Evolutionary conservation across 805 yeast species (phyloP).

Genomic region (Groenewaldozyma tartarivorans): DNA sequence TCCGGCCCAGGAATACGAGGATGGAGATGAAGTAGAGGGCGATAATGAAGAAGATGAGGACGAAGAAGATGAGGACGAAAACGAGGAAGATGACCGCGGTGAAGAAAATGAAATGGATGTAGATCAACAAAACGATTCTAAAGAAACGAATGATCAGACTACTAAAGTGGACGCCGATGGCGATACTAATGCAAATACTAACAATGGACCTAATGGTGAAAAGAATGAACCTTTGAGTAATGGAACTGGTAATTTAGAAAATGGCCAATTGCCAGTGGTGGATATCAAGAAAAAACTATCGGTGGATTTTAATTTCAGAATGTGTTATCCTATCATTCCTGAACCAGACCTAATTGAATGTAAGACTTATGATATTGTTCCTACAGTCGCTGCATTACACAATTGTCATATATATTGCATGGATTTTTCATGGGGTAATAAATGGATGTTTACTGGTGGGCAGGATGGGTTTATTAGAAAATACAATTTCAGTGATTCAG

Average conservation of each 20-base stretch:
- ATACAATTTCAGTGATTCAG: slow-evolving; percentile 75
- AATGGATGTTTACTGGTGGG: slow-evolving; percentile 89
- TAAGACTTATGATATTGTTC: slow-evolving; percentile 58
- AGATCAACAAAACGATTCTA: slow-evolving; percentile 12
- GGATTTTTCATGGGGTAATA: slow-evolving; percentile 68
- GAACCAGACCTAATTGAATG: slow-evolving; percentile 41
- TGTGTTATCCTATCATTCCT: slow-evolving; percentile 20
- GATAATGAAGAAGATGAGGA: slow-evolving; percentile 22
- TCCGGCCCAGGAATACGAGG: slow-evolving; percentile 19
- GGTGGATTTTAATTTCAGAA: slow-evolving; percentile 7
- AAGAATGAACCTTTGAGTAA: neutral
- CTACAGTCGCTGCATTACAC: slow-evolving; percentile 83
- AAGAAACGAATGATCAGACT: neutral
- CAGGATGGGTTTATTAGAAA: slow-evolving; percentile 90
- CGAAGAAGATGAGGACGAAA: slow-evolving; percentile 21
- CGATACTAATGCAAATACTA: slow-evolving; percentile 17
- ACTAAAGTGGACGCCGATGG: slow-evolving; percentile 11
- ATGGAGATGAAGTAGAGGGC: slow-evolving; percentile 21
- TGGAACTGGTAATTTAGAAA: neutral
- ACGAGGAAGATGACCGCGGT: slow-evolving; percentile 22
- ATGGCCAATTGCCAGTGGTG: neutral
- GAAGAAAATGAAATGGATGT: slow-evolving; percentile 22
- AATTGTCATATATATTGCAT: slow-evolving; percentile 68
- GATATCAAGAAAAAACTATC: neutral
- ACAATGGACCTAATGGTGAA: slow-evolving; percentile 7